Percentiles rank a stretch among this genome's conserved stretches.
These are phyloP conservation scores for Paracamarosporium sp. DNA, from an alignment of 2,329 filamentous ascomycete genomes.

Conservation along the genomic window DNA sequence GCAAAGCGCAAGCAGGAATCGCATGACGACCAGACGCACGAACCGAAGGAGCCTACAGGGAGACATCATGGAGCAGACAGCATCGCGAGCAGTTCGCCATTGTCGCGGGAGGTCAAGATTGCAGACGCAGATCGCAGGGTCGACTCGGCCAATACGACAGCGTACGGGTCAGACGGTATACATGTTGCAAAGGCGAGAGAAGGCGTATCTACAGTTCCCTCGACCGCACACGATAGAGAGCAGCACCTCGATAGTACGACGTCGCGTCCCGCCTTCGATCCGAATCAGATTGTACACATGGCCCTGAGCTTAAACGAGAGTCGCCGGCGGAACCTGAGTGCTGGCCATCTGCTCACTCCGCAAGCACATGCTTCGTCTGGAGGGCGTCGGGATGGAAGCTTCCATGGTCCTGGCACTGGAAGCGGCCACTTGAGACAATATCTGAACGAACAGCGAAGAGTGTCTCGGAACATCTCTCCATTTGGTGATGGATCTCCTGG, in stretches of 20 bases:
- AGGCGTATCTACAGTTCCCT: conserved; percentile 10
- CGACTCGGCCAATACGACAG: conserved; percentile 13
- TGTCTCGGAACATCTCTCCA: conserved; percentile 68
- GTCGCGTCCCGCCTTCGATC: conserved; percentile 71
- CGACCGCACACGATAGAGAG: conserved; percentile 14
- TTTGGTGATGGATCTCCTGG: conserved; percentile 48
- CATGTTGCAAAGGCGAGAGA: conserved; percentile 29
- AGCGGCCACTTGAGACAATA: conserved; percentile 69
- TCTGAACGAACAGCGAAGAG: conserved; percentile 73
- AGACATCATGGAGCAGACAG: conserved; percentile 19
- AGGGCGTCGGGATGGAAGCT: conserved; percentile 44
- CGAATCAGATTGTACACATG: conserved; percentile 90
- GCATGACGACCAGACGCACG: conserved; percentile 36
- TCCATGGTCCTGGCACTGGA: conserved; percentile 53
- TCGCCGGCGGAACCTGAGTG: conserved; percentile 67
- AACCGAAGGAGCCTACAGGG: conserved; percentile 43
- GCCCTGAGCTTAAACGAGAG: conserved; percentile 88
- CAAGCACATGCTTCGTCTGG: conserved; percentile 57
- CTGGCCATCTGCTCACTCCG: conserved; percentile 60
- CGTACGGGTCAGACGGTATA: conserved; percentile 14
- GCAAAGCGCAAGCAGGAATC: conserved; percentile 47
- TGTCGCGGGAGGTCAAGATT: conserved; percentile 23
- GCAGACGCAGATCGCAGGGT: conserved; percentile 7
- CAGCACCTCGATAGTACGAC: conserved; percentile 12
- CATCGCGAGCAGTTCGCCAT: conserved; percentile 25